These are phyloP conservation scores for Alternaria brassicae DNA, from an alignment of 2,329 filamentous ascomycete genomes.

Conservation along the genomic window DNA sequence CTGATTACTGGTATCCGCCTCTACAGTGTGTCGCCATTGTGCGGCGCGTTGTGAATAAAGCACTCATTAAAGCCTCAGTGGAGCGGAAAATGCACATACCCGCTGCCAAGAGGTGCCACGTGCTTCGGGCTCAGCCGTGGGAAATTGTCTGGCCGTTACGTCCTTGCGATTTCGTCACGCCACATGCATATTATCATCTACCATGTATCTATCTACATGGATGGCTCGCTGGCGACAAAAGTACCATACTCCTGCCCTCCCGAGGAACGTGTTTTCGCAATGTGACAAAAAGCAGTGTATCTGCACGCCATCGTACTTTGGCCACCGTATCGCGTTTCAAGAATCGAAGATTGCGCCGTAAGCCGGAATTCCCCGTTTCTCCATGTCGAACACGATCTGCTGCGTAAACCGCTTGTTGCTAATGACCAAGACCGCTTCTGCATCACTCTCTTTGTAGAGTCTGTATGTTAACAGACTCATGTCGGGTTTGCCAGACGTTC, in stretches of 20 bases:
- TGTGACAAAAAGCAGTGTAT: neutral
- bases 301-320: neutral
- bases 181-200: neutral
- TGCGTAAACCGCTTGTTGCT: constrained; percentile 73
- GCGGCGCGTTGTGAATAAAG: neutral
- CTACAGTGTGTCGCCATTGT: neutral
- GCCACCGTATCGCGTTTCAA: constrained; percentile 31
- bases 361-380: constrained; percentile 69
- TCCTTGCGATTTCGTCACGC: constrained; percentile 1
- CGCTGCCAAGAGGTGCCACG: constrained; percentile 10
- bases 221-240: neutral
- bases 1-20: neutral
- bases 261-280: neutral
- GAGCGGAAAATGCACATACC: neutral
- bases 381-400: constrained; percentile 72
- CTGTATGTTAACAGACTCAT: constrained; percentile 66
- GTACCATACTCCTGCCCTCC: neutral
- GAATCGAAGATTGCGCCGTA: constrained; percentile 79
- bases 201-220: neutral
- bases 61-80: neutral
- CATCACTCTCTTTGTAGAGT: constrained; percentile 58
- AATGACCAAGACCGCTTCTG: constrained; percentile 76
- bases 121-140: neutral
- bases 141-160: neutral
- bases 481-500: constrained; percentile 66